phyloP scores from a whole-genome alignment of 192 early-diverging fungal species.

The Borealophlyctis nickersoniae region DNA sequence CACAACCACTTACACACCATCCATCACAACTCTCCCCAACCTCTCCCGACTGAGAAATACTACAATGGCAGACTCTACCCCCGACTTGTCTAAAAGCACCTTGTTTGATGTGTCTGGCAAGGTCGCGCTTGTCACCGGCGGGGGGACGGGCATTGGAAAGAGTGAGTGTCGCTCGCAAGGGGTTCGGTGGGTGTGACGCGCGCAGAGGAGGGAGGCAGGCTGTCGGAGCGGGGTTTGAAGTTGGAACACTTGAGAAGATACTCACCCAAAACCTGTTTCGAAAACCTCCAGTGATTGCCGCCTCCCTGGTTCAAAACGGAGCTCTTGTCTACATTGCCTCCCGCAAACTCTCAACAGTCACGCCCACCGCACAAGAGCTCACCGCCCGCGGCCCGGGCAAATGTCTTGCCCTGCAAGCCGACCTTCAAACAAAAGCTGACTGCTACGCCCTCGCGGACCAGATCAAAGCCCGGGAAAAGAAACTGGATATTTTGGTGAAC shows the following conservation, averaged over 20 bases:
- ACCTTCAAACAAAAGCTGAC: slow-evolving; percentile 62
- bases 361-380: slow-evolving; percentile 63
- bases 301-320: slow-evolving; percentile 80
- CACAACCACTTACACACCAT: no score
- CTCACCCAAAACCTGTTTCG: no score
- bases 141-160: slow-evolving; percentile 54
- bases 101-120: slow-evolving; percentile 58
- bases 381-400: slow-evolving; percentile 64
- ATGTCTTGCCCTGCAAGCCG: slow-evolving; percentile 71
- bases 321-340: slow-evolving; percentile 86
- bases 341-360: slow-evolving; percentile 54
- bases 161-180: slow-evolving; percentile 42
- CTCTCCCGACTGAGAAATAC: no score
- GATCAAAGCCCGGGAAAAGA: slow-evolving; percentile 54
- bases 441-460: slow-evolving; percentile 52
- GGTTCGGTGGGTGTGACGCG: neutral
- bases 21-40: no score
- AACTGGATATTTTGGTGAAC: slow-evolving; percentile 81
- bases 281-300: slow-evolving; percentile 63
- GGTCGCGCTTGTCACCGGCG: slow-evolving; percentile 78
- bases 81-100: slow-evolving; percentile 11
- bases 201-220: no score
- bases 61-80: slow-evolving; percentile 3
- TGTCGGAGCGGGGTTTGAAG: no score
- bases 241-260: no score